Evolutionary conservation across 331 rosid genomes (phyloP).

Genomic region (Quercus phellos): DNA sequence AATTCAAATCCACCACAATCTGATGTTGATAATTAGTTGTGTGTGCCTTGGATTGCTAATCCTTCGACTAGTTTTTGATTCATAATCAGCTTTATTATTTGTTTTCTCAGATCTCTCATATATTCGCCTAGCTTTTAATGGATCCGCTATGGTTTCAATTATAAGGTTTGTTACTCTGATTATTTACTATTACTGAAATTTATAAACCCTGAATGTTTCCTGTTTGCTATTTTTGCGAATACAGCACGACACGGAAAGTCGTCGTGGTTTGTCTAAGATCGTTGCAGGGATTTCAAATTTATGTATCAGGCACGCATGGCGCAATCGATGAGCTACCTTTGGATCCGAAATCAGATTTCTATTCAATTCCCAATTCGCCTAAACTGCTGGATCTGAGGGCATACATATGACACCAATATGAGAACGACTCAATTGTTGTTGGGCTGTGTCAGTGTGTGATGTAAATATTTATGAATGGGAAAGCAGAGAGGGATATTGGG

Average conservation of each 20-base stretch:
- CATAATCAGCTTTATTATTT: neutral
- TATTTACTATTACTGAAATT: neutral
- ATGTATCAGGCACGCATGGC: neutral
- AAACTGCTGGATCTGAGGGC: neutral
- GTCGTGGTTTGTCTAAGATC: neutral
- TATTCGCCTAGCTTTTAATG: neutral
- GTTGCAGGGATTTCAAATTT: neutral
- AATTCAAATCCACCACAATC: neutral
- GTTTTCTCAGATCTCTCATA: neutral
- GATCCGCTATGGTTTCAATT: neutral
- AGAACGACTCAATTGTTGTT: neutral
- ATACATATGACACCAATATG: neutral
- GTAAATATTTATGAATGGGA: too few species aligned
- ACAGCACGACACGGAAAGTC: too few species aligned
- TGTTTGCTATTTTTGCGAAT: too few species aligned
- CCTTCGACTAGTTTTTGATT: neutral
- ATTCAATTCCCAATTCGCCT: neutral
- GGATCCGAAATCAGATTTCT: neutral
- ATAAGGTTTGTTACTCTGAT: neutral
- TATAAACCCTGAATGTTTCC: neutral
- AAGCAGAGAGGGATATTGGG: too few species aligned
- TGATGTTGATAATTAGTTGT: neutral
- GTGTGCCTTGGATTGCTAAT: neutral
- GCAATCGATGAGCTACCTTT: neutral
- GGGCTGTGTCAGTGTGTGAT: too few species aligned